Percentiles rank a stretch among this genome's conserved stretches.
Evolutionary conservation across 345 rosid species (phyloP).

Genomic region (Noccaea caerulescens): DNA sequence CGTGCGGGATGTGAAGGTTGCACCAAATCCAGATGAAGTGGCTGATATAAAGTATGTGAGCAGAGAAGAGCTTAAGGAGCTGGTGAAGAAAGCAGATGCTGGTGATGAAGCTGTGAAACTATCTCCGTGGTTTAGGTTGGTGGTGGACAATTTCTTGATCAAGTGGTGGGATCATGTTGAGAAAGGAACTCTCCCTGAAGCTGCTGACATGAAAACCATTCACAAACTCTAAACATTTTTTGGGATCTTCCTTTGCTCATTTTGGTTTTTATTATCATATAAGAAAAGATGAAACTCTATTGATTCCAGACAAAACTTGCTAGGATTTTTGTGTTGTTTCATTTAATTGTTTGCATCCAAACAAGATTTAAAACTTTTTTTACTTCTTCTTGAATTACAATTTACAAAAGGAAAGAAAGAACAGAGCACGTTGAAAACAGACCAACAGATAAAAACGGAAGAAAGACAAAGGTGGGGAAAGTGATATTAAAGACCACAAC

Average conservation of each 20-base stretch:
- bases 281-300: slow-evolving; percentile 3
- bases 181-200: slow-evolving; percentile 70
- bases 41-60: slow-evolving; percentile 76
- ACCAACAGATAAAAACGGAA: not conserved
- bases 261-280: not conserved
- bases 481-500: slow-evolving; percentile 31
- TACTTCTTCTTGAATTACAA: not conserved
- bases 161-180: slow-evolving; percentile 96
- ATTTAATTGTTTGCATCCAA: slow-evolving; percentile 20
- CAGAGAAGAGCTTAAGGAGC: slow-evolving; percentile 78
- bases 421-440: slow-evolving; percentile 10
- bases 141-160: slow-evolving; percentile 89
- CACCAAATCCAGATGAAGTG: slow-evolving; percentile 93
- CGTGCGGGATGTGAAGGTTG: slow-evolving; percentile 66
- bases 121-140: slow-evolving; percentile 97
- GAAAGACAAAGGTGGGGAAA: not conserved
- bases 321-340: not conserved
- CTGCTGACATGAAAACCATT: slow-evolving; percentile 73
- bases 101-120: slow-evolving; percentile 85
- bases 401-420: not conserved
- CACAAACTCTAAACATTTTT: slow-evolving; percentile 55
- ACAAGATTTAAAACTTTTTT: not conserved
- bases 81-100: slow-evolving; percentile 82
- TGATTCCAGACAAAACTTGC: not conserved
- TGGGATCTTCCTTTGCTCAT: slow-evolving; percentile 2